Evolutionary conservation across 1,139 yeast genomes (phyloP).

Genomic region (Nakaseomyces bracarensis): DNA sequence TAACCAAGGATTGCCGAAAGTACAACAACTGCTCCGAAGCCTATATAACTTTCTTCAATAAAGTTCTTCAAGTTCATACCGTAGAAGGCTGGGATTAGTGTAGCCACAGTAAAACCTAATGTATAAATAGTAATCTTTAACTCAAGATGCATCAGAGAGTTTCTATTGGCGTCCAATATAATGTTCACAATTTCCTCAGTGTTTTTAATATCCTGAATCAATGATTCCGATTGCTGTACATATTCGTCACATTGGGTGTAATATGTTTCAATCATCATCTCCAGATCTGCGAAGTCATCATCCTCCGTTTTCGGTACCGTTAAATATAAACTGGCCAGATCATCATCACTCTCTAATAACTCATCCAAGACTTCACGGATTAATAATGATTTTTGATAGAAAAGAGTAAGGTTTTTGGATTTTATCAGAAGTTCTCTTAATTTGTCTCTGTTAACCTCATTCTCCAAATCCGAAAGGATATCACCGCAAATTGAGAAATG

Average conservation of each 20-base stretch:
- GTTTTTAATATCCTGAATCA: constrained; percentile 74
- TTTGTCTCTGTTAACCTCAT: constrained; percentile 59
- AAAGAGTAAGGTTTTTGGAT: constrained; percentile 57
- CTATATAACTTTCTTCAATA: constrained; percentile 60
- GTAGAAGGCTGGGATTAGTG: constrained; percentile 71
- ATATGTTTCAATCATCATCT: constrained; percentile 85
- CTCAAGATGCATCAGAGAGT: constrained; percentile 84
- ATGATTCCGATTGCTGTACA: constrained; percentile 84
- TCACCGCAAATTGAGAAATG: constrained; percentile 63
- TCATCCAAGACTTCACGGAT: constrained; percentile 68
- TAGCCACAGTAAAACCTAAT: constrained; percentile 73
- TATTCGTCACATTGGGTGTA: constrained; percentile 94
- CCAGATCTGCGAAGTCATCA: constrained; percentile 66
- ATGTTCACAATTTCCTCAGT: constrained; percentile 96
- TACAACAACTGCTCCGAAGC: constrained; percentile 39
- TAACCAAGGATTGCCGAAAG: constrained; percentile 37
- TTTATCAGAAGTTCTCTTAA: constrained; percentile 58
- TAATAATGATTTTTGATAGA: constrained; percentile 57
- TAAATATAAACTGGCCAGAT: constrained; percentile 75
- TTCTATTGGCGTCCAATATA: constrained; percentile 89
- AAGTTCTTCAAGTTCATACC: constrained; percentile 94
- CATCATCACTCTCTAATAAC: constrained; percentile 77
- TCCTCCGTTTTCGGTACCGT: constrained; percentile 33
- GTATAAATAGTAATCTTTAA: constrained; percentile 79
- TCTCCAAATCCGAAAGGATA: constrained; percentile 57